These are phyloP conservation scores for Ceriops tagal DNA, from an alignment of 345 rosid genomes.

Conservation along the genomic window DNA sequence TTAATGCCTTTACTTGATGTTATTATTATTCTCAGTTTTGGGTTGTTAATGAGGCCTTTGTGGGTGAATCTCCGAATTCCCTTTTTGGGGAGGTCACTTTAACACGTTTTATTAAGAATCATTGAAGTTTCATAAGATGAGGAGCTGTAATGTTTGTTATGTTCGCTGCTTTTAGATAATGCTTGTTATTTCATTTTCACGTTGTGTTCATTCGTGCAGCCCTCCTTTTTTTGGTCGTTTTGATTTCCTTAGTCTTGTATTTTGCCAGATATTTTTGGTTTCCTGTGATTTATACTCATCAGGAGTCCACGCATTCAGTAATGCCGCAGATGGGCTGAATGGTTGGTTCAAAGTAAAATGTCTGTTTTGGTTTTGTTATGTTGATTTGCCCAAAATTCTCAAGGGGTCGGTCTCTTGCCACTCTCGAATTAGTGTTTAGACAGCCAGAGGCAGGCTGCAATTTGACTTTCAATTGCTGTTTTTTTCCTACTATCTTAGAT, in stretches of 20 bases:
- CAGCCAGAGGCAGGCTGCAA: no score
- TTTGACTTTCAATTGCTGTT: no score
- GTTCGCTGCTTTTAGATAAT: constrained; percentile 10
- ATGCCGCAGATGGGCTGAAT: neutral
- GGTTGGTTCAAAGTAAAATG: no score
- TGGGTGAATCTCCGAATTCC: constrained; percentile 7
- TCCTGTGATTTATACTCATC: neutral
- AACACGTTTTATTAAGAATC: constrained; percentile 3
- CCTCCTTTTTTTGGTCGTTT: neutral
- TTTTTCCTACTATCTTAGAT: no score
- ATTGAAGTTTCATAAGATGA: constrained; percentile 11
- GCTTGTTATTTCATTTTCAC: neutral
- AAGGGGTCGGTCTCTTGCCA: no score
- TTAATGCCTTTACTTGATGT: neutral
- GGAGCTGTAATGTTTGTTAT: constrained; percentile 25
- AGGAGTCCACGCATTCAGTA: neutral
- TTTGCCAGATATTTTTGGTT: no score
- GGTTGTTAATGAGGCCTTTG: constrained; percentile 18
- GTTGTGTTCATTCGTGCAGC: constrained; percentile 5
- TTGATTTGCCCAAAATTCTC: no score
- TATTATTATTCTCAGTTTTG: constrained; percentile 33
- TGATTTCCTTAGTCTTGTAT: neutral
- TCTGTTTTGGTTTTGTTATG: no score
- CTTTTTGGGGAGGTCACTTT: no score
- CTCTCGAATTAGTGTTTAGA: no score